These are phyloP conservation scores for Medakamo hakoo DNA, from an alignment of 139 green algal genomes.

Conservation along the genomic window DNA sequence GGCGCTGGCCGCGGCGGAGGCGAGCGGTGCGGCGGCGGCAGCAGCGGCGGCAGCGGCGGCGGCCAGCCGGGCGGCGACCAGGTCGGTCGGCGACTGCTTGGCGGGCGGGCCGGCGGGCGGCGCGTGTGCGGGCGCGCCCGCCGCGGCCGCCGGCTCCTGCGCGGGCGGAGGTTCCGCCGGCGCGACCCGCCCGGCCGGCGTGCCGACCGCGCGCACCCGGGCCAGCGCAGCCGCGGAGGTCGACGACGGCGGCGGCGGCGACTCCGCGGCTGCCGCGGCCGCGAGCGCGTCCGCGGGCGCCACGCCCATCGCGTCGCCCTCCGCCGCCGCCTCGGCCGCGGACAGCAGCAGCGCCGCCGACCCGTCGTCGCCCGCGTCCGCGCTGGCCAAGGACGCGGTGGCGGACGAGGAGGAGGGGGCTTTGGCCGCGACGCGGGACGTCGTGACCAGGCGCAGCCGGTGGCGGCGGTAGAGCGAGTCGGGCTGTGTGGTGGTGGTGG, in stretches of 20 bases:
- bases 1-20: slow-evolving; percentile 7
- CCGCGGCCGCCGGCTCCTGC: no score
- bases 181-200: neutral
- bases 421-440: slow-evolving; percentile 30
- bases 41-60: slow-evolving; percentile 35
- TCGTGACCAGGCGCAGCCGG: slow-evolving; percentile 46
- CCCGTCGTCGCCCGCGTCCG: no score
- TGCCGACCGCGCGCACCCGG: neutral
- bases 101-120: slow-evolving; percentile 4
- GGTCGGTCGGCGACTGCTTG: slow-evolving; percentile 18
- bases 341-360: no score
- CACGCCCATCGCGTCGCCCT: slow-evolving; percentile 53
- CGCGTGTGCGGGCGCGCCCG: neutral
- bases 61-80: slow-evolving; percentile 31
- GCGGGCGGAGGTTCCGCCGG: no score
- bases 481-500: slow-evolving; percentile 4
- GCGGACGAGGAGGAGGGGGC: slow-evolving; percentile 16
- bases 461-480: slow-evolving; percentile 17
- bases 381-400: no score
- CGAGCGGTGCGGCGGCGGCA: slow-evolving; percentile 11
- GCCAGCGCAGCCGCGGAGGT: neutral
- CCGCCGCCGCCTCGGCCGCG: slow-evolving; percentile 19
- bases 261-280: neutral
- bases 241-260: no score
- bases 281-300: neutral